Evolutionary conservation across 805 yeast species (phyloP).

Genomic region (Suhomyces tanzawaensis): DNA sequence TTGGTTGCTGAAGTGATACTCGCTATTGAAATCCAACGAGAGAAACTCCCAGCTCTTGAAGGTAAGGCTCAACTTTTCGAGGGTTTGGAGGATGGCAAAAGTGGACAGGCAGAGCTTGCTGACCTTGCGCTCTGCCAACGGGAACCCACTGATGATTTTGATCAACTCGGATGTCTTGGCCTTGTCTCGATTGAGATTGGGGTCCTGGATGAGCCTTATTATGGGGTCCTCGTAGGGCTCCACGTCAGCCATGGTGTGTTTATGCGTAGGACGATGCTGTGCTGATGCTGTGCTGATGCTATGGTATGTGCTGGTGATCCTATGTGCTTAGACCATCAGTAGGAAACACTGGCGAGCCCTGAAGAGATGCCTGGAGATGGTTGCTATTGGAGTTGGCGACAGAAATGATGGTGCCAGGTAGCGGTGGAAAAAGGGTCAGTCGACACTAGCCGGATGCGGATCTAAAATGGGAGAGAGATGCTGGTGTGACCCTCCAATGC

Average conservation of each 20-base stretch:
- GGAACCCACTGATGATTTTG: slow-evolving; percentile 42
- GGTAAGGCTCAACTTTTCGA: slow-evolving; percentile 48
- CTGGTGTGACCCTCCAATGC: no score
- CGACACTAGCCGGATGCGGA: no score
- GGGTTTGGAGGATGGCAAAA: slow-evolving; percentile 46
- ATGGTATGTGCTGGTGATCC: neutral
- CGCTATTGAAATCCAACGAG: slow-evolving; percentile 48
- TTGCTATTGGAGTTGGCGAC: no score
- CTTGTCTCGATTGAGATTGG: slow-evolving; percentile 44
- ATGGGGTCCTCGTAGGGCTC: slow-evolving; percentile 47
- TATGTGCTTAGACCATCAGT: no score
- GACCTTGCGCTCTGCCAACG: slow-evolving; percentile 41
- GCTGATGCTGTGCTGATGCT: neutral
- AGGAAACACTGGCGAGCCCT: no score
- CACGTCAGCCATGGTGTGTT: slow-evolving; percentile 17
- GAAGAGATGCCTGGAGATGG: no score
- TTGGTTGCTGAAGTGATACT: slow-evolving; percentile 31
- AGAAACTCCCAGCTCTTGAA: slow-evolving; percentile 56
- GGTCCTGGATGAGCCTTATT: slow-evolving; percentile 46
- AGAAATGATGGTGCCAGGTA: no score
- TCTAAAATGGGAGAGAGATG: no score
- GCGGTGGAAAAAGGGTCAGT: no score
- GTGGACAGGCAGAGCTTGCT: slow-evolving; percentile 48
- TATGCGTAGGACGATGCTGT: neutral
- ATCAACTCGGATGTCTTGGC: slow-evolving; percentile 40